Evolutionary conservation across 441 rosid species (phyloP), one percentile per base, ranked within the genome.

Genomic region (Populus tomentosa): DNA sequence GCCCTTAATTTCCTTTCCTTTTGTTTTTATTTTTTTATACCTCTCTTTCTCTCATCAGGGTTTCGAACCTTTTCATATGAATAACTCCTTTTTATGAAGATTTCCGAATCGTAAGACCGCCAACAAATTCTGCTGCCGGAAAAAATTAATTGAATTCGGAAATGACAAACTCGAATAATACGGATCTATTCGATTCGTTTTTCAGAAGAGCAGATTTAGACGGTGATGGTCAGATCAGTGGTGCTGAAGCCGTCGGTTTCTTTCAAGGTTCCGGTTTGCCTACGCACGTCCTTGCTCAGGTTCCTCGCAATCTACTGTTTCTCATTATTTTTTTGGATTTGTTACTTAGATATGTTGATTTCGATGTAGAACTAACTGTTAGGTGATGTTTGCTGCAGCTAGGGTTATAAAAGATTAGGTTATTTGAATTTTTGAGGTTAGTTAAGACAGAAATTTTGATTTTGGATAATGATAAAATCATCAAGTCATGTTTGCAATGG

Each of bases 181-280:
- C 78, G 75, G 98, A 95, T 92, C 94, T 89, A 76, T 95, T 94
- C 89, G 98, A 95, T 85, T 85, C 91, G 71, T 94, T 94, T 89
- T 95, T 95, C 80, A 84, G 85, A 80, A 86, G 90, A 71, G 99
- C 99, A 76, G 99, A 95, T 94, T 90, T 92, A 89, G 99, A 95
- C 76, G 93, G 97, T 38, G 99, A 95, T 80, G 97, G 99, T 79
- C 97, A 92, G 86, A 95, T 95, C 86, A 95, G 98, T 79, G 99
- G 99, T 70, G 92, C 93, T 80, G 99, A 95, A 86, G 99, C 98
- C 65, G 99, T 95, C 73, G 92, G 89, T 79, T 95, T 95, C 91
- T 92, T 91, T 77, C 99, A 92, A 79, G 97, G 92, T 77, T 87
- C 95, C 69, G 91, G 93, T 85, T 88, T 95, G 80, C 93, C 97